A percentile compares a stretch with the other conserved stretches of the same genome.
These are phyloP conservation scores for Colletotrichum endophyticum DNA, from an alignment of 2,329 filamentous ascomycete species.

Conservation along the genomic window DNA sequence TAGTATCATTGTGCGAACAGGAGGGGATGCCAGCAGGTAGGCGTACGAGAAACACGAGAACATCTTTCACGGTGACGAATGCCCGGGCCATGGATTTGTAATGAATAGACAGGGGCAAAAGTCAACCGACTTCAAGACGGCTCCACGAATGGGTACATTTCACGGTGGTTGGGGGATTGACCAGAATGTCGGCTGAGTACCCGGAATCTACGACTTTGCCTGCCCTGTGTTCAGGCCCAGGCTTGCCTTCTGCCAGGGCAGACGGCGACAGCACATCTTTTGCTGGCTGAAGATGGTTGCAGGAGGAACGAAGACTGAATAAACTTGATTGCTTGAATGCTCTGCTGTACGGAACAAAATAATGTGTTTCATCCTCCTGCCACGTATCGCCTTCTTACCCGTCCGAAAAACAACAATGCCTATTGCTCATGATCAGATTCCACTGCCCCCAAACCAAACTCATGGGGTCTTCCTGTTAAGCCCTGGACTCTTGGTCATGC, in stretches of 20 bases:
- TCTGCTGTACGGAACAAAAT: not conserved
- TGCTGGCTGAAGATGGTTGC: not conserved
- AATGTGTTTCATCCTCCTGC: not conserved
- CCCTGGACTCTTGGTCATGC: not conserved
- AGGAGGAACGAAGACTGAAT: not conserved
- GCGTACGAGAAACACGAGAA: too few species aligned
- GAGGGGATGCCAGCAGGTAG: too few species aligned
- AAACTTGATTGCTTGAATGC: not conserved
- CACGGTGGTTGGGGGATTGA: too few species aligned
- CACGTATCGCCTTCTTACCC: not conserved
- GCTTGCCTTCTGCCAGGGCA: not conserved
- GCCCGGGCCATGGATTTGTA: too few species aligned
- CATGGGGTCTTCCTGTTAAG: not conserved
- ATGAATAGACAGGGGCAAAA: too few species aligned
- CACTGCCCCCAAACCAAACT: not conserved
- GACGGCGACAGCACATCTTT: not conserved
- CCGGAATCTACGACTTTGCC: not conserved
- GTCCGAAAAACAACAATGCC: not conserved
- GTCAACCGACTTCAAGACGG: too few species aligned
- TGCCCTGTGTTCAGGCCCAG: not conserved
- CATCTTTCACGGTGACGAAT: too few species aligned
- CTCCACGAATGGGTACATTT: too few species aligned
- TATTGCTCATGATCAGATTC: not conserved
- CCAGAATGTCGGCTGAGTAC: too few species aligned
- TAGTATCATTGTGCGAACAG: too few species aligned